Conservation (phyloP, 169 alveolate genomes). For the Eimeria maxima region DNA sequence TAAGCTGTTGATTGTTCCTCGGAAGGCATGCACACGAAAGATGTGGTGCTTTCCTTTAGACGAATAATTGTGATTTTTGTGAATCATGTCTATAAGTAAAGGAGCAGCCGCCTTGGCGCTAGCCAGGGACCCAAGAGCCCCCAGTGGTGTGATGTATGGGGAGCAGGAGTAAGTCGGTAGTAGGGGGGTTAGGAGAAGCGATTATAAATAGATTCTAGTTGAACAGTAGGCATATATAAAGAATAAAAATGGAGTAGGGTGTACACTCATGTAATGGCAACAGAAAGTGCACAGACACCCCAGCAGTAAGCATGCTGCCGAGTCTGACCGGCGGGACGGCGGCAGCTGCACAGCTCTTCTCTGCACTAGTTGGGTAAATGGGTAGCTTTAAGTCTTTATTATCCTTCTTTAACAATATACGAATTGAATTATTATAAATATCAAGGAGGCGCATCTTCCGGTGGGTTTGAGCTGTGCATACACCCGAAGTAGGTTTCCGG, state of each 20-base stretch:
- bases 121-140: not conserved
- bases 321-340: constrained; percentile 68
- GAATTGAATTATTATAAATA: not conserved
- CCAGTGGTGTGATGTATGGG: not conserved
- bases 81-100: not conserved
- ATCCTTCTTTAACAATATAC: not conserved
- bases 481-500: not conserved
- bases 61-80: not conserved
- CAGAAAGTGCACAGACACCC: constrained; percentile 59
- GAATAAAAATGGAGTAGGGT: not conserved
- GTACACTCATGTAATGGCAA: not conserved
- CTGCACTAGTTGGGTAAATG: not conserved
- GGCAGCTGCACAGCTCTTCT: constrained; percentile 63
- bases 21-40: not conserved
- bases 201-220: not conserved
- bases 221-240: not conserved
- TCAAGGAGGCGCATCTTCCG: not conserved
- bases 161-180: not conserved
- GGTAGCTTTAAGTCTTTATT: not conserved
- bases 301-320: not conserved
- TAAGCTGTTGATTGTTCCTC: not conserved
- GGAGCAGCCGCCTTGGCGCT: not conserved
- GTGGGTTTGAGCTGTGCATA: constrained; percentile 1
- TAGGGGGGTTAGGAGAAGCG: not conserved
- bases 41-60: too few species aligned